A percentile compares a stretch with the other conserved stretches of the same genome.
phyloP scores from a whole-genome alignment of 176 grass and related monocot species.

The Hyparrhenia diplandra region DNA sequence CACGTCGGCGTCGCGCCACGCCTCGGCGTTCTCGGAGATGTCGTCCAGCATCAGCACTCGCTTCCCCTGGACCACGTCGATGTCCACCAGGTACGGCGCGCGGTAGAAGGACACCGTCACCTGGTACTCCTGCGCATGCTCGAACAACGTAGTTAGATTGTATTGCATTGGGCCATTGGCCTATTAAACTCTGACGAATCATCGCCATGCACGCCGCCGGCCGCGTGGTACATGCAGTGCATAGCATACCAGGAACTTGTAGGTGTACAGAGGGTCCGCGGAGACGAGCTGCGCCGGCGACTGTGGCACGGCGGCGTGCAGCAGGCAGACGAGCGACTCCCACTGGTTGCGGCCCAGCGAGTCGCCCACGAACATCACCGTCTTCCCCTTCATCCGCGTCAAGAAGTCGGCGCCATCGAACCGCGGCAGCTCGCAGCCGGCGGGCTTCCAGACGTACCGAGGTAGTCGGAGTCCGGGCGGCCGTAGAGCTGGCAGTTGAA shows the following conservation, averaged over 20 bases:
- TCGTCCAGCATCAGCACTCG: slow-evolving; percentile 65
- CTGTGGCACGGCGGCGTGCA: slow-evolving; percentile 63
- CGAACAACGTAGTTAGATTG: neutral
- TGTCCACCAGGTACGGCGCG: slow-evolving; percentile 86
- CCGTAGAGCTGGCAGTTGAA: slow-evolving; percentile 97
- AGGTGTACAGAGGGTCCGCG: slow-evolving; percentile 73
- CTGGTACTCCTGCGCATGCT: slow-evolving; percentile 48
- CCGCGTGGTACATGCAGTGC: neutral
- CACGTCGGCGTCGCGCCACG: slow-evolving; percentile 82
- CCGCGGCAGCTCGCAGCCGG: slow-evolving; percentile 68
- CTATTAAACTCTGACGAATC: neutral
- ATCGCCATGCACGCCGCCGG: no score
- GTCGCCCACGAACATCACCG: slow-evolving; percentile 93
- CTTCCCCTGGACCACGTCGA: slow-evolving; percentile 62
- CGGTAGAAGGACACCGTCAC: slow-evolving; percentile 74
- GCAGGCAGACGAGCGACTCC: slow-evolving; percentile 90
- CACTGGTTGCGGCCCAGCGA: slow-evolving; percentile 90
- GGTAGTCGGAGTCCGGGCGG: slow-evolving; percentile 78
- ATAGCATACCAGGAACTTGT: slow-evolving; percentile 58
- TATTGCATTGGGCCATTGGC: neutral
- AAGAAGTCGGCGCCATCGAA: slow-evolving; percentile 73
- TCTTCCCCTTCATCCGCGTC: slow-evolving; percentile 82
- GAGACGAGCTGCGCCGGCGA: slow-evolving; percentile 58
- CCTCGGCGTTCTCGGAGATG: slow-evolving; percentile 57
- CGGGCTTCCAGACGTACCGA: slow-evolving; percentile 69